Conservation (phyloP, 441 rosid genomes). For the Croton laevigatus region DNA sequence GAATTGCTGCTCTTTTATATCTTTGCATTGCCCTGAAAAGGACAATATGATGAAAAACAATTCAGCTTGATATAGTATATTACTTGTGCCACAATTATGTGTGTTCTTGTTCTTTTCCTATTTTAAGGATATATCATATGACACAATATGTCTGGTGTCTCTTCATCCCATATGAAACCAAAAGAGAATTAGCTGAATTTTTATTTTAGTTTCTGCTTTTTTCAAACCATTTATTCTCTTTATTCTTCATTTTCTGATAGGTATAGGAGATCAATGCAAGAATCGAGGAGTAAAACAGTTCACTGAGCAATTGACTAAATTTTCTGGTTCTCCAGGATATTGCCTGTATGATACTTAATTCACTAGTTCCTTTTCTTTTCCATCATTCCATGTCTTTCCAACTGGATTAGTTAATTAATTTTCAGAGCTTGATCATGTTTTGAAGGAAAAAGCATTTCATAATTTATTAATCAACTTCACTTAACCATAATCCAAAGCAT, state of each 20-base stretch:
- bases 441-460: neutral
- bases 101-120: neutral
- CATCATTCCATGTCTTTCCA: neutral
- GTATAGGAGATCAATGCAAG: slow-evolving; percentile 79
- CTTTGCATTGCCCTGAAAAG: neutral
- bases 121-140: neutral
- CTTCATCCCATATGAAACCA: neutral
- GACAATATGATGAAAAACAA: neutral
- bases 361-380: neutral
- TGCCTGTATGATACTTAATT: slow-evolving; percentile 61
- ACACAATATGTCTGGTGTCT: too few species aligned
- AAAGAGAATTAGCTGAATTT: neutral
- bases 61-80: neutral
- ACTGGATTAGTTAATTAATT: neutral
- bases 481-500: neutral
- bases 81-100: neutral
- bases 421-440: neutral
- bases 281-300: slow-evolving; percentile 49
- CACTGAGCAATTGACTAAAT: slow-evolving; percentile 49
- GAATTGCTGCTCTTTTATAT: neutral
- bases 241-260: slow-evolving; percentile 30
- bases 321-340: slow-evolving; percentile 69
- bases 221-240: neutral
- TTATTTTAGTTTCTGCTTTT: neutral
- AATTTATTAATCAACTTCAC: neutral